Evolutionary conservation across 495 filamentous ascomycete genomes (phyloP).

Genomic region (Aspergillus cristatus): DNA sequence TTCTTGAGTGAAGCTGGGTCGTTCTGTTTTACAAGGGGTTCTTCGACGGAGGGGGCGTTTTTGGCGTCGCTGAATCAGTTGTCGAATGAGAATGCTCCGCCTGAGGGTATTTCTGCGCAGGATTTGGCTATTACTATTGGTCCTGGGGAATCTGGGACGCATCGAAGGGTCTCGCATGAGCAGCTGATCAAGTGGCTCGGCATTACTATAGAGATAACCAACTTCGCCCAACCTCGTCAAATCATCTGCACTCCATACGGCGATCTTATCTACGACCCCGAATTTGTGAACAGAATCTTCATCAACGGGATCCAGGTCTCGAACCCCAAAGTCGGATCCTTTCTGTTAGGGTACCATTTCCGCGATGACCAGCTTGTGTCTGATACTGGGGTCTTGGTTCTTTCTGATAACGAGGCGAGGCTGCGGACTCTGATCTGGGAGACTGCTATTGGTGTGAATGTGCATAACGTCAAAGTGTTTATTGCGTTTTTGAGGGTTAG

Average conservation of each 20-base stretch:
- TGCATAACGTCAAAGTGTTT: neutral
- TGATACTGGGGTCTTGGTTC: no score
- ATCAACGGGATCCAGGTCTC: neutral
- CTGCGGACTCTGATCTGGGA: neutral
- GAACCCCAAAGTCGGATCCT: neutral
- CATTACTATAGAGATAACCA: neutral
- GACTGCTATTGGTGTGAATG: neutral
- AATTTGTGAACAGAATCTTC: neutral
- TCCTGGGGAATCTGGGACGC: neutral
- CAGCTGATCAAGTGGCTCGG: neutral
- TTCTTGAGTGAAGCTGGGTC: no score
- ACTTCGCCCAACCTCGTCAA: neutral
- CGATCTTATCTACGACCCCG: slow-evolving; percentile 1
- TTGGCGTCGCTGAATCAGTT: neutral
- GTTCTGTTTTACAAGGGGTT: no score
- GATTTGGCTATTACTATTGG: neutral
- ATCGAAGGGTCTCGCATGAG: neutral
- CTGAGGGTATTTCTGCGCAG: neutral
- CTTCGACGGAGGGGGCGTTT: neutral
- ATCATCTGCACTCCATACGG: neutral
- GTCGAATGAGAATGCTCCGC: neutral
- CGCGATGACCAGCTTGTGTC: no score
- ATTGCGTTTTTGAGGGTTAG: neutral
- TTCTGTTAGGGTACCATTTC: neutral
- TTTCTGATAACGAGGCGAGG: neutral